phyloP scores from a whole-genome alignment of 208 protist species.

The Endotrypanum monterogeii region DNA sequence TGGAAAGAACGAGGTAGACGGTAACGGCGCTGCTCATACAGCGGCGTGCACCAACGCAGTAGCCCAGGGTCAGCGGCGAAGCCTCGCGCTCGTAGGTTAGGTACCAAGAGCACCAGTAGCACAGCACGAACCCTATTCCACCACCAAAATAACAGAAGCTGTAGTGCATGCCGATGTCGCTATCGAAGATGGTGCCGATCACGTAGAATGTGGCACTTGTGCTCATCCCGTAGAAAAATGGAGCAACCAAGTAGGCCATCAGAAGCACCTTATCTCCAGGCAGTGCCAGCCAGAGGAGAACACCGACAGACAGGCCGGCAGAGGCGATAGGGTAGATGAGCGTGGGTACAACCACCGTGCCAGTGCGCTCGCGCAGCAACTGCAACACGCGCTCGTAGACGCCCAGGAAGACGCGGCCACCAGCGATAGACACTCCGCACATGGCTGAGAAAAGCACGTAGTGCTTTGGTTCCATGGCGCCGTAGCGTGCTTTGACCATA shows the following conservation, averaged over 20 bases:
- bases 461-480: conserved; percentile 39
- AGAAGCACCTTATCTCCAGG: conserved; percentile 40
- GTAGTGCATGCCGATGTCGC: conserved; percentile 65
- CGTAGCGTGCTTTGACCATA: conserved; percentile 34
- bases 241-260: conserved; percentile 37
- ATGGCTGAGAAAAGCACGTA: conserved; percentile 59
- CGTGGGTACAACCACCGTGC: conserved; percentile 29
- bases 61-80: conserved; percentile 17
- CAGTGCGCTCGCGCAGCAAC: conserved; percentile 20
- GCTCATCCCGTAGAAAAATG: conserved; percentile 49
- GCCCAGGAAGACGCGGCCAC: conserved; percentile 49
- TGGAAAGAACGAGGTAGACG: conserved; percentile 36
- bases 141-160: conserved; percentile 51
- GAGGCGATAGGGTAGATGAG: conserved; percentile 37
- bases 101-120: conserved; percentile 42
- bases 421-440: conserved; percentile 38
- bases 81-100: conserved; percentile 39
- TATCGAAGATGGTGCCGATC: conserved; percentile 51
- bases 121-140: conserved; percentile 44
- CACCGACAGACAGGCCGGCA: conserved; percentile 30
- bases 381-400: conserved; percentile 40
- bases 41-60: conserved; percentile 38
- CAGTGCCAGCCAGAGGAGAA: conserved; percentile 51
- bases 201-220: conserved; percentile 57
- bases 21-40: conserved; percentile 53